Evolutionary conservation across 2,329 filamentous ascomycete genomes (phyloP).

Genomic region (Sporothrix mexicana): DNA sequence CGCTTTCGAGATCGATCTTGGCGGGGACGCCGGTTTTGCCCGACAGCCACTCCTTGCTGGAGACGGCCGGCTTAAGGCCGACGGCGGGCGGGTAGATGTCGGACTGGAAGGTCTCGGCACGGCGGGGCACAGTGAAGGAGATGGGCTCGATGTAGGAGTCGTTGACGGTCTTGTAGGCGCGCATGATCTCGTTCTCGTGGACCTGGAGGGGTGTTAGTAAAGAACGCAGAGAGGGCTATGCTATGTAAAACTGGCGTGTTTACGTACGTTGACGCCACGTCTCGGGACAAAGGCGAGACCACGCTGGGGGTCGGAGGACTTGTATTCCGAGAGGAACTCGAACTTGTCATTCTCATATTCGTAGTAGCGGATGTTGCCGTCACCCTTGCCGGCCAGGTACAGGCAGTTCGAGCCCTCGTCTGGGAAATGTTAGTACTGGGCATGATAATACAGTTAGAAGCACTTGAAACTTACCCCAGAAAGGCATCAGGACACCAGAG

Average conservation of each 20-base stretch:
- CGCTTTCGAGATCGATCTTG: constrained; percentile 90
- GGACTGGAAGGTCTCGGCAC: constrained; percentile 93
- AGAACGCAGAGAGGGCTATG: no score
- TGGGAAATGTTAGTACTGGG: constrained; percentile 44
- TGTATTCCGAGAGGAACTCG: constrained; percentile 95
- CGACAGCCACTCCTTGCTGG: constrained; percentile 79
- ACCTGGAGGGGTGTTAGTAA: constrained; percentile 55
- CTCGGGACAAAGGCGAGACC: constrained; percentile 94
- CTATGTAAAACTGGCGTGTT: not conserved
- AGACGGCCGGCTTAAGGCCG: constrained; percentile 80
- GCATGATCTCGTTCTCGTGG: constrained; percentile 95
- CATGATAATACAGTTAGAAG: not conserved
- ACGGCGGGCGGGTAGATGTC: constrained; percentile 92
- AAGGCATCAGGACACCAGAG: constrained; percentile 98
- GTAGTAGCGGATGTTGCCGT: constrained; percentile 98
- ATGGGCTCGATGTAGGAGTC: constrained; percentile 94
- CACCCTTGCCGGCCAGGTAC: constrained; percentile 96
- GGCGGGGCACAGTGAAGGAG: constrained; percentile 93
- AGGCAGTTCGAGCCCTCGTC: constrained; percentile 93
- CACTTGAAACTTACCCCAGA: constrained; percentile 72
- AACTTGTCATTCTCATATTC: constrained; percentile 99
- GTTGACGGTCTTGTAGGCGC: constrained; percentile 96
- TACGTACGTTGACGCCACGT: constrained; percentile 82
- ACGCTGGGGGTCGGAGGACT: constrained; percentile 92
- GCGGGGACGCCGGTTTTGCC: constrained; percentile 84